Percentiles rank a stretch among this genome's conserved stretches.
Conservation (phyloP, 164 flowering plant species). For the Magnolia sinica region DNA sequence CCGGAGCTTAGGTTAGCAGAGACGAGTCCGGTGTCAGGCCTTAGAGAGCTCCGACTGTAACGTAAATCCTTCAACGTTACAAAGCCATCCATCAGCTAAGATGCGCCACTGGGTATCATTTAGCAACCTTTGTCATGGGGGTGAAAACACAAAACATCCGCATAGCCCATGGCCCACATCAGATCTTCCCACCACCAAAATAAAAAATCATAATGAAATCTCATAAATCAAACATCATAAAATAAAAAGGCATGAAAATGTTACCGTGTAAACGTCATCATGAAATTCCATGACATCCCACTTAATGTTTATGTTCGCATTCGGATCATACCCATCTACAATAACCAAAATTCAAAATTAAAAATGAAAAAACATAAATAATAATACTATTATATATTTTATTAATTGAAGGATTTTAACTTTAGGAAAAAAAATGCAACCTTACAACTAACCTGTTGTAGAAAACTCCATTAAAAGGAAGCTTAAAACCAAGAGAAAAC, state of each 20-base stretch:
- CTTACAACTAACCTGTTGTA: neutral
- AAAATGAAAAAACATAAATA: neutral
- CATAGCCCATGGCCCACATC: too few relatives aligned
- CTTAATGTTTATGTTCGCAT: conserved; percentile 56
- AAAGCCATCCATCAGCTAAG: too few relatives aligned
- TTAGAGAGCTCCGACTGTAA: too few relatives aligned
- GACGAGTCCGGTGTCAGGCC: too few relatives aligned
- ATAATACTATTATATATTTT: too few relatives aligned
- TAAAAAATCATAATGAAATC: too few relatives aligned
- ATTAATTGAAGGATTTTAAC: neutral
- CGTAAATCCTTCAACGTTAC: too few relatives aligned
- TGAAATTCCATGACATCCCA: conserved; percentile 56
- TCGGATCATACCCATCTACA: conserved; percentile 65
- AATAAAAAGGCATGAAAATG: conserved; percentile 11
- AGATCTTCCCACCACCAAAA: too few relatives aligned
- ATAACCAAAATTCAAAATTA: neutral
- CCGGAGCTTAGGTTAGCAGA: too few relatives aligned
- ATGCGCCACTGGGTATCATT: too few relatives aligned
- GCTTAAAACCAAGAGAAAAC: neutral
- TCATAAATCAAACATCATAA: neutral
- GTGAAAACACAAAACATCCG: too few relatives aligned
- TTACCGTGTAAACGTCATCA: conserved; percentile 37
- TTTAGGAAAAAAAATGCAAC: neutral
- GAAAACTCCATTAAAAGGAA: neutral
- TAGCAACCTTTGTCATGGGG: too few relatives aligned